Percentiles rank a stretch among this genome's conserved stretches.
These are phyloP conservation scores for Astrocystis sublimbata DNA, from an alignment of 495 filamentous ascomycete genomes.

Conservation along the genomic window DNA sequence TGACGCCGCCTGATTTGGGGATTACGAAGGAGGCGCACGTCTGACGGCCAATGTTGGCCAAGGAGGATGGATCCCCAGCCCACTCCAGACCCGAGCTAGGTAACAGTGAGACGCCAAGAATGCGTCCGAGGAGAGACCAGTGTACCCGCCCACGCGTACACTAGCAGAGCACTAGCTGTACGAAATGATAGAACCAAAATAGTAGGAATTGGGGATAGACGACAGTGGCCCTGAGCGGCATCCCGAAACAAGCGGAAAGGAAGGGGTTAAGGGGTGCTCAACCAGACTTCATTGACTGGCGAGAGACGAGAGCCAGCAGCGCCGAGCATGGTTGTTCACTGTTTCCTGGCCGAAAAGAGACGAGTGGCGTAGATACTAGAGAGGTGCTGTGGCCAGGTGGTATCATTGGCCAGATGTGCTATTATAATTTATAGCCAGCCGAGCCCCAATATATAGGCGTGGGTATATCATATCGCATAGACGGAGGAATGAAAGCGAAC, in stretches of 20 bases:
- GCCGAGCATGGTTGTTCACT: neutral
- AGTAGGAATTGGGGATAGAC: neutral
- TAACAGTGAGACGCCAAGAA: slow-evolving; percentile 8
- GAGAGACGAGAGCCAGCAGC: neutral
- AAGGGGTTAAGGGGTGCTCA: no score
- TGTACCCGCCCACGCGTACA: neutral
- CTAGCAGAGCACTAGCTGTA: neutral
- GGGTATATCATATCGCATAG: neutral
- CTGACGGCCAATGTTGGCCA: neutral
- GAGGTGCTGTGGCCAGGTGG: neutral
- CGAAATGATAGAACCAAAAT: neutral
- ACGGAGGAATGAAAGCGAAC: slow-evolving; percentile 12
- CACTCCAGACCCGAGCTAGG: slow-evolving; percentile 6
- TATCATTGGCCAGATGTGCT: neutral
- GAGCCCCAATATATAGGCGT: neutral
- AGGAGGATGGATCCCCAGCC: slow-evolving; percentile 16
- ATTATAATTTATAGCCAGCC: neutral
- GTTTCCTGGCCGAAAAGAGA: neutral
- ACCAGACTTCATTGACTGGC: neutral
- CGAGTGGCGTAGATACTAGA: no score
- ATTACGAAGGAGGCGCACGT: slow-evolving; percentile 15
- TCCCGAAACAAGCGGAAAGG: neutral
- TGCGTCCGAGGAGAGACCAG: neutral
- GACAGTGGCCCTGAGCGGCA: neutral
- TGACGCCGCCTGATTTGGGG: slow-evolving; percentile 12